Percentiles rank a stretch among this genome's conserved stretches.
Evolutionary conservation across 2,329 filamentous ascomycete genomes (phyloP).

Genomic region (Daldinia eschscholtzii): DNA sequence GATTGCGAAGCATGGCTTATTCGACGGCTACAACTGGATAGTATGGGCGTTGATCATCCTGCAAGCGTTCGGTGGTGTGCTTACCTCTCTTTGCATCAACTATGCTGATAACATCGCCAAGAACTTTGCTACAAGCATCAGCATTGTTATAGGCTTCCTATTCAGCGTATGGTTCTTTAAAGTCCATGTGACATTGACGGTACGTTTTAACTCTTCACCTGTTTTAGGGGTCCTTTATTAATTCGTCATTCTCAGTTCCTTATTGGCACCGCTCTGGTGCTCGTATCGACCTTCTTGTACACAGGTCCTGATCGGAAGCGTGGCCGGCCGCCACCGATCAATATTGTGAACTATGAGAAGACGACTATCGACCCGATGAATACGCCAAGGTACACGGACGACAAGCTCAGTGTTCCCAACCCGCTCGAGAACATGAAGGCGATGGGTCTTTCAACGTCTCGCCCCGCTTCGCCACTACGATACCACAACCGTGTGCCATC

Average conservation of each 20-base stretch:
- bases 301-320: conserved; percentile 73
- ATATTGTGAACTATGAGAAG: conserved; percentile 83
- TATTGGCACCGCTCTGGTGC: conserved; percentile 81
- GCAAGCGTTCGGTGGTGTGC: conserved; percentile 85
- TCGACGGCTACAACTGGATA: conserved; percentile 91
- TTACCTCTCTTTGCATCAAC: conserved; percentile 85
- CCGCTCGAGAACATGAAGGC: conserved; percentile 48
- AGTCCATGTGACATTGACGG: conserved; percentile 77
- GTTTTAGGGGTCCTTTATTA: background rate
- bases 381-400: conserved; percentile 48
- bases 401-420: conserved; percentile 51
- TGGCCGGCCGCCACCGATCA: conserved; percentile 73
- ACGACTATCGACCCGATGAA: conserved; percentile 66
- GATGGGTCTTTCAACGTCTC: conserved; percentile 52
- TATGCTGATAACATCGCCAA: conserved; percentile 92
- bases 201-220: conserved; percentile 61
- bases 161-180: conserved; percentile 89
- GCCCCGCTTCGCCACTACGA: conserved; percentile 51
- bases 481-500: conserved; percentile 49
- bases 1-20: conserved; percentile 88
- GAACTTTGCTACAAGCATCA: conserved; percentile 93
- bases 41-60: conserved; percentile 88
- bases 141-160: conserved; percentile 87
- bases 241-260: conserved; percentile 73
- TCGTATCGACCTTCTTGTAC: conserved; percentile 88